A percentile compares a stretch with the other conserved stretches of the same genome.
Evolutionary conservation across 176 grass and related monocot genomes (phyloP).

Genomic region (Triticum timopheevii): DNA sequence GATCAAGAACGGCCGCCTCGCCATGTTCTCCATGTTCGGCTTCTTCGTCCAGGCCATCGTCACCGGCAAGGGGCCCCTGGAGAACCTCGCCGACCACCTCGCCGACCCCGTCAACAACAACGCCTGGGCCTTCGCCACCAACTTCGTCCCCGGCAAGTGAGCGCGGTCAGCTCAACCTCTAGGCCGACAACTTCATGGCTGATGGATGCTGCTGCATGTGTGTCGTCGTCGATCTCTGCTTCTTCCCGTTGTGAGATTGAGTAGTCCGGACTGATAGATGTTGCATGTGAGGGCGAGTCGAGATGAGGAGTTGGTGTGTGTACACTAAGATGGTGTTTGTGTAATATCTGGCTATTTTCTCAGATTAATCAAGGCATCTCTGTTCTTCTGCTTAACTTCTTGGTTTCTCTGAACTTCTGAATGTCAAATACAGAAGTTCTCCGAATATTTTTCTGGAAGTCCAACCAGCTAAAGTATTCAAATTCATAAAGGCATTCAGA

Average conservation of each 20-base stretch:
- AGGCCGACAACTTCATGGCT: slow-evolving; percentile 21
- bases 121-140: slow-evolving; percentile 80
- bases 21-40: slow-evolving; percentile 91
- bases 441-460: not conserved
- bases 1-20: slow-evolving; percentile 96
- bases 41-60: slow-evolving; percentile 91
- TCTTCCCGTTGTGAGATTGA: not conserved
- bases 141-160: slow-evolving; percentile 83
- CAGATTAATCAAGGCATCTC: slow-evolving; percentile 14
- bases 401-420: not conserved
- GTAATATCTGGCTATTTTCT: slow-evolving; percentile 34
- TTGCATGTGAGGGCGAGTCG: slow-evolving; percentile 21
- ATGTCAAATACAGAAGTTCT: not conserved
- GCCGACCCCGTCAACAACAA: slow-evolving; percentile 82
- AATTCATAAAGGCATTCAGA: not conserved
- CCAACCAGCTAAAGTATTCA: not conserved
- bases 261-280: not conserved
- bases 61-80: slow-evolving; percentile 73
- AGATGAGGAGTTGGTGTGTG: slow-evolving; percentile 36
- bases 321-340: slow-evolving; percentile 39
- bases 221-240: no score
- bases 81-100: slow-evolving; percentile 84
- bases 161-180: not conserved
- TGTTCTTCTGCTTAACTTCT: not conserved
- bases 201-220: slow-evolving; percentile 25